Percentiles rank a stretch among this genome's conserved stretches.
phyloP scores from a whole-genome alignment of 805 yeast genomes.

The Ogataea allantospora region DNA sequence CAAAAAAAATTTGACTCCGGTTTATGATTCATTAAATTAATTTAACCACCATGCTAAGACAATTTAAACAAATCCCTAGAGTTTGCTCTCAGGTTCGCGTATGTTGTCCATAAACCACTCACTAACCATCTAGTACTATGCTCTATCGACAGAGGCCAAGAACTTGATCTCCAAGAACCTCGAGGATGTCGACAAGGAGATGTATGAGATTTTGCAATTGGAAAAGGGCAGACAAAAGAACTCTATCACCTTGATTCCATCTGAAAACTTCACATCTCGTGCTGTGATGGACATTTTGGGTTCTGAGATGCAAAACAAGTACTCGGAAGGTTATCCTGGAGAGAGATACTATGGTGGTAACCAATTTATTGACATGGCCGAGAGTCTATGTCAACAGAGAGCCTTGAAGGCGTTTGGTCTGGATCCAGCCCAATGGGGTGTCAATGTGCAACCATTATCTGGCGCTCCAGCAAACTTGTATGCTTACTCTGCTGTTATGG shows the following conservation, averaged over 20 bases:
- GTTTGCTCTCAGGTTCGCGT: slow-evolving; percentile 8
- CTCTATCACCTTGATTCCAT: slow-evolving; percentile 89
- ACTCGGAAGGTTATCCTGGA: slow-evolving; percentile 98
- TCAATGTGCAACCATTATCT: slow-evolving; percentile 90
- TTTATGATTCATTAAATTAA: slow-evolving; percentile 3
- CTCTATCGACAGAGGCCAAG: slow-evolving; percentile 45
- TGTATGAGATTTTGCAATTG: slow-evolving; percentile 68
- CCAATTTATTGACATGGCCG: slow-evolving; percentile 89
- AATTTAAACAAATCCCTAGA: slow-evolving; percentile 9
- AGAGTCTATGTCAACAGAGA: slow-evolving; percentile 83
- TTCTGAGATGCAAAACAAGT: slow-evolving; percentile 95
- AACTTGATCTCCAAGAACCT: slow-evolving; percentile 61
- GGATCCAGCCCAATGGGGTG: slow-evolving; percentile 89
- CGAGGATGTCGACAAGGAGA: slow-evolving; percentile 78
- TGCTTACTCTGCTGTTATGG: slow-evolving; percentile 84
- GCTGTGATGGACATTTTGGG: slow-evolving; percentile 94
- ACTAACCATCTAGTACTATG: slow-evolving; percentile 7
- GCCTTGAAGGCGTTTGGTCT: slow-evolving; percentile 82
- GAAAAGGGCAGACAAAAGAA: slow-evolving; percentile 87
- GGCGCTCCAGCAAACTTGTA: slow-evolving; percentile 97
- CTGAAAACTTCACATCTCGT: slow-evolving; percentile 93
- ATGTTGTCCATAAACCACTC: background rate
- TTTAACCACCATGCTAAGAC: slow-evolving; percentile 10
- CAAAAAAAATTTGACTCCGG: slow-evolving; percentile 10
- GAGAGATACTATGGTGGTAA: slow-evolving; percentile 98